Conservation (phyloP, 2,329 filamentous ascomycete genomes). For the Trichoderma sp. region DNA sequence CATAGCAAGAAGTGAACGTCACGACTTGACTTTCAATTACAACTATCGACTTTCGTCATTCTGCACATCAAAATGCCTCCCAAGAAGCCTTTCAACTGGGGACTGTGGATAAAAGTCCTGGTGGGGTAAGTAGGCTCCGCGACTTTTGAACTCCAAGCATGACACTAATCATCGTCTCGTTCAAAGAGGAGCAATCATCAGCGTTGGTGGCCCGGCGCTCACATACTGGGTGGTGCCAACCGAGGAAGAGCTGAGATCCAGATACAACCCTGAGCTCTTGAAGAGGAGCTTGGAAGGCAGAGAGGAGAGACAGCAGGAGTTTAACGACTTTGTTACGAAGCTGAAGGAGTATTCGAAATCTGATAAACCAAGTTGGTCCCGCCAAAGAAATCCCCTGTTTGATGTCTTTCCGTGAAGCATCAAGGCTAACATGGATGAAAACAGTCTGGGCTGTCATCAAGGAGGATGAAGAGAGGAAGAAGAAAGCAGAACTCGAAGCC, state of each 20-base stretch:
- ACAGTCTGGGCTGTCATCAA: constrained; percentile 56
- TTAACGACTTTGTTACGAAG: constrained; percentile 80
- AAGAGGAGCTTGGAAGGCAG: constrained; percentile 81
- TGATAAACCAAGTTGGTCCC: constrained; percentile 78
- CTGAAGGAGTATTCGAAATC: constrained; percentile 90
- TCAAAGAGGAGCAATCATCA: constrained; percentile 67
- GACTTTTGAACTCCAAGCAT: constrained; percentile 6
- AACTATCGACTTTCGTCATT: background rate
- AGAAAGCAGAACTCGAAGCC: constrained; percentile 40
- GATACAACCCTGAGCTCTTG: constrained; percentile 94
- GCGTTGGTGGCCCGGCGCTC: constrained; percentile 82
- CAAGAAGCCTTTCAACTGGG: constrained; percentile 56
- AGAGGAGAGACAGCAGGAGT: constrained; percentile 76
- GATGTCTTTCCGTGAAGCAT: background rate
- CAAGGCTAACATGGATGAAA: constrained; percentile 24
- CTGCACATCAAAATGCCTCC: constrained; percentile 35
- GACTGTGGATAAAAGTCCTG: constrained; percentile 69
- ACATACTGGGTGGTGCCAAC: constrained; percentile 79
- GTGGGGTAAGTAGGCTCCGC: constrained; percentile 57
- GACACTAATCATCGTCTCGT: constrained; percentile 23
- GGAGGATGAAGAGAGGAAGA: constrained; percentile 49
- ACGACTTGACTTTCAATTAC: background rate
- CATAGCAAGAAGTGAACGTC: background rate
- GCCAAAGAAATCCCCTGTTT: background rate
- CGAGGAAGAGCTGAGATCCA: constrained; percentile 88